These are phyloP conservation scores for Middelhovenomyces tepae DNA, from an alignment of 805 yeast species.

Conservation along the genomic window DNA sequence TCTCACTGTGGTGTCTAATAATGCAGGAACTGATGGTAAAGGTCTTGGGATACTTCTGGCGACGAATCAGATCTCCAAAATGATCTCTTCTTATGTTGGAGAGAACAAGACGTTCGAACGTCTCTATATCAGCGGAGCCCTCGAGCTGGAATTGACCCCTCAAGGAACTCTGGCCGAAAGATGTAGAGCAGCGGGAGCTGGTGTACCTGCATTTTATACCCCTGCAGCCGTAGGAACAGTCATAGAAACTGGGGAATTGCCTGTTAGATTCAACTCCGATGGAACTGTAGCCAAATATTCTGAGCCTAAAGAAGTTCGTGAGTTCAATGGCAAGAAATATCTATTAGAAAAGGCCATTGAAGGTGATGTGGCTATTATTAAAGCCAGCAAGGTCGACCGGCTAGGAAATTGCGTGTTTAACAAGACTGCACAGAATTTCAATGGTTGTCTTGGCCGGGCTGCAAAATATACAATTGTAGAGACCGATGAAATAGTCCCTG, in stretches of 20 bases:
- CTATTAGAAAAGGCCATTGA: constrained; percentile 35
- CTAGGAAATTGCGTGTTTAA: constrained; percentile 41
- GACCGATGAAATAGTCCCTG: constrained; percentile 41
- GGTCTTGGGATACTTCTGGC: constrained; percentile 36
- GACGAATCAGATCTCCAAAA: constrained; percentile 35
- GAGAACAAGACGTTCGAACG: constrained; percentile 34
- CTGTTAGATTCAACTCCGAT: constrained; percentile 31
- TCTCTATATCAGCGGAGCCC: constrained; percentile 34
- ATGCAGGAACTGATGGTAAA: constrained; percentile 39
- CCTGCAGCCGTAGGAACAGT: constrained; percentile 44
- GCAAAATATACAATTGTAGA: constrained; percentile 41
- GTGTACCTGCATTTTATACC: constrained; percentile 41
- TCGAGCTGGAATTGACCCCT: constrained; percentile 41
- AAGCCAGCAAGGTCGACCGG: constrained; percentile 40
- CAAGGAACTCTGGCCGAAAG: constrained; percentile 45
- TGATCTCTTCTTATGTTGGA: constrained; percentile 42
- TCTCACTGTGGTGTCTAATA: constrained; percentile 40
- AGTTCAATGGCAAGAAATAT: constrained; percentile 35
- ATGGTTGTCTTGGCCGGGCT: constrained; percentile 37
- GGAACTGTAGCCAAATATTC: constrained; percentile 32
- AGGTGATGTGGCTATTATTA: constrained; percentile 43
- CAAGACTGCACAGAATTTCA: constrained; percentile 40
- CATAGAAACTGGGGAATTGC: constrained; percentile 41
- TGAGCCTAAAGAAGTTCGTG: constrained; percentile 35
- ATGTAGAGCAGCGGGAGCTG: constrained; percentile 40